A percentile compares a stretch with the other conserved stretches of the same genome.
Conservation (phyloP, 78 protist species). For the Chrysochromulina tobinii region DNA sequence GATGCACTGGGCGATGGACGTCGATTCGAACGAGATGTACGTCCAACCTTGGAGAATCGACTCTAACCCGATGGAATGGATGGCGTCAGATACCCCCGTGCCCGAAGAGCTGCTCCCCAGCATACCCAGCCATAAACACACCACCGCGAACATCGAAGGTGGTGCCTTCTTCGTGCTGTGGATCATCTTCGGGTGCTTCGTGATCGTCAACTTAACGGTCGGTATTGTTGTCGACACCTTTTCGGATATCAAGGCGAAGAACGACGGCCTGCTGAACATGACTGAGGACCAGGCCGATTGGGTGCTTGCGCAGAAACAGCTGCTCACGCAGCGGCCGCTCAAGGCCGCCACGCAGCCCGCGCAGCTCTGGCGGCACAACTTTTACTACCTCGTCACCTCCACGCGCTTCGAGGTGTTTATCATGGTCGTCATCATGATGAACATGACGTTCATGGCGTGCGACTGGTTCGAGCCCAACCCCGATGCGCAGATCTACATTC, state of each 20-base stretch:
- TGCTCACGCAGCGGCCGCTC: background rate
- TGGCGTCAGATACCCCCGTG: background rate
- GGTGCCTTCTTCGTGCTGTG: constrained; percentile 28
- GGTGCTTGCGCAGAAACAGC: background rate
- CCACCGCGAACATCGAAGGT: background rate
- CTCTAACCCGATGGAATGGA: no score
- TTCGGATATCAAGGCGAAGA: background rate
- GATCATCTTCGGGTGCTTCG: constrained; percentile 37
- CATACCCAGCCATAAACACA: background rate
- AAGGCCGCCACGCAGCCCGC: background rate
- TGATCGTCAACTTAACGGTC: constrained; percentile 38
- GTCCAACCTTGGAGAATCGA: background rate
- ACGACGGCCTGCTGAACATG: constrained; percentile 28
- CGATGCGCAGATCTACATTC: no score
- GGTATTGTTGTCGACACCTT: constrained; percentile 47
- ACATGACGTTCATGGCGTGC: background rate
- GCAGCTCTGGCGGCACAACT: background rate
- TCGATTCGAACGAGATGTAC: background rate
- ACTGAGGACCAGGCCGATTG: constrained; percentile 19
- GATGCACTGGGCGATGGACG: constrained; percentile 30
- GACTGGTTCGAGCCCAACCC: background rate
- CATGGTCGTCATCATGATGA: background rate
- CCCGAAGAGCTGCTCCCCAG: no score
- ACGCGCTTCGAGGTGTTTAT: background rate
- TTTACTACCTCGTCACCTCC: background rate